Percentiles rank a stretch among this genome's conserved stretches.
phyloP scores from a whole-genome alignment of 179 eudicot species.

The Amaranthus tricolor region DNA sequence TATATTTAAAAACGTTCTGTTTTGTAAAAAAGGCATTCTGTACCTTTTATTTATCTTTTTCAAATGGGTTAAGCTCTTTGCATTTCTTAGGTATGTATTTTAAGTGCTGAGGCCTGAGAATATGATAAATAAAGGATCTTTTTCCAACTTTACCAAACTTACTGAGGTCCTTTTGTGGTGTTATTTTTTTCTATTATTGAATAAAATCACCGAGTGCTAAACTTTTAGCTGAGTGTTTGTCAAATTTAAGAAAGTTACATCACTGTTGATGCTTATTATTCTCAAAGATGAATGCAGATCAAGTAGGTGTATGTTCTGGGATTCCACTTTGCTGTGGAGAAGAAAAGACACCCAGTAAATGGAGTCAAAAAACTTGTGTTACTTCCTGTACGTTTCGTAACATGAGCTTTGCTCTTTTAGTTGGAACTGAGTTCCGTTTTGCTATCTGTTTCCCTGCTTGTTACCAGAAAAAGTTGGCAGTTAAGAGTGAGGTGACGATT shows the following conservation, averaged over 20 bases:
- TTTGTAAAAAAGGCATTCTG: conserved; percentile 11
- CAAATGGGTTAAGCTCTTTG: neutral
- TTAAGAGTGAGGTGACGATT: too few species aligned
- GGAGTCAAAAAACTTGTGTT: too few species aligned
- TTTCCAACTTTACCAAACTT: neutral
- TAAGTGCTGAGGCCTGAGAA: neutral
- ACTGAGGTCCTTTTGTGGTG: neutral
- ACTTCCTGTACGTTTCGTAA: too few species aligned
- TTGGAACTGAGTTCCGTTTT: too few species aligned
- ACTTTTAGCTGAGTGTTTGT: neutral
- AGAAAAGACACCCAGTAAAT: neutral
- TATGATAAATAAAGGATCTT: neutral
- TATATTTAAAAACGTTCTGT: neutral
- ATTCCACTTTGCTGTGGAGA: conserved; percentile 13
- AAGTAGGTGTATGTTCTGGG: conserved; percentile 17
- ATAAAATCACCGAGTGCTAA: neutral
- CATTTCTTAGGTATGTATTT: neutral
- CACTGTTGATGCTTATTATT: neutral
- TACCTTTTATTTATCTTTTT: neutral
- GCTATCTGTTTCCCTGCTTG: too few species aligned
- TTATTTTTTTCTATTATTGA: neutral
- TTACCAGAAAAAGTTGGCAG: too few species aligned
- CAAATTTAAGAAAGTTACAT: neutral
- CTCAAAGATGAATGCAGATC: neutral
- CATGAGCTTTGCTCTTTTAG: too few species aligned